Conservation (phyloP, 371 early-diverging fungal species). For the Mortierella sp. region DNA sequence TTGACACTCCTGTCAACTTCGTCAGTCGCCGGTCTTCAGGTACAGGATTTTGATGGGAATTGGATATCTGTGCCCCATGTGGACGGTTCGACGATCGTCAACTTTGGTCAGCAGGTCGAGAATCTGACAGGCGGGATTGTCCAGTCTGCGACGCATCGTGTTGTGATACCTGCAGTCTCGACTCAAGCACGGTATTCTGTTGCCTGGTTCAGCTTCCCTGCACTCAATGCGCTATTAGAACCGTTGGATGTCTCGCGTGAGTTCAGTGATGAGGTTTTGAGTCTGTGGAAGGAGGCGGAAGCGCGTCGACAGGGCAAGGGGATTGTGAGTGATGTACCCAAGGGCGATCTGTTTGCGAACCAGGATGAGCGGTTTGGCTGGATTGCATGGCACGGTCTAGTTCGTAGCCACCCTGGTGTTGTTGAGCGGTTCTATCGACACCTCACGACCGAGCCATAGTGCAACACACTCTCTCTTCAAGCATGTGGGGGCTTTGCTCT, state of each 20-base stretch:
- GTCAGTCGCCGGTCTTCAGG: not conserved
- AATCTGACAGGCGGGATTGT: not conserved
- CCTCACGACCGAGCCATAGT: no score
- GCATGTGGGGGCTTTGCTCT: no score
- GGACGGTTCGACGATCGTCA: not conserved
- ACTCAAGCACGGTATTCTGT: not conserved
- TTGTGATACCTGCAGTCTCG: not conserved
- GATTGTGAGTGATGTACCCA: not conserved
- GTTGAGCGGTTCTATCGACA: not conserved
- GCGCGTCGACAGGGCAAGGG: not conserved
- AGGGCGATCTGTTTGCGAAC: not conserved
- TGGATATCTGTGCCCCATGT: constrained; percentile 1
- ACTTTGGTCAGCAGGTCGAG: constrained; percentile 2
- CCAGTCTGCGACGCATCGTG: not conserved
- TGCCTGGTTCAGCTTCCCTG: constrained; percentile 1
- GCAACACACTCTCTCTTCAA: no score
- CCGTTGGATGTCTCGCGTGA: not conserved
- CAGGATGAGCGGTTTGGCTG: not conserved
- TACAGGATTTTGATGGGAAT: not conserved
- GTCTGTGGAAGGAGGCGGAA: not conserved
- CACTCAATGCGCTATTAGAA: not conserved
- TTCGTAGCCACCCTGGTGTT: not conserved
- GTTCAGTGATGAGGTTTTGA: not conserved
- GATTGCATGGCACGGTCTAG: not conserved
- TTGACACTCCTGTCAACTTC: not conserved